A percentile compares a stretch with the other conserved stretches of the same genome.
phyloP scores from a whole-genome alignment of 352 stramenopile genomes.

The Globisporangium uncinulatum region DNA sequence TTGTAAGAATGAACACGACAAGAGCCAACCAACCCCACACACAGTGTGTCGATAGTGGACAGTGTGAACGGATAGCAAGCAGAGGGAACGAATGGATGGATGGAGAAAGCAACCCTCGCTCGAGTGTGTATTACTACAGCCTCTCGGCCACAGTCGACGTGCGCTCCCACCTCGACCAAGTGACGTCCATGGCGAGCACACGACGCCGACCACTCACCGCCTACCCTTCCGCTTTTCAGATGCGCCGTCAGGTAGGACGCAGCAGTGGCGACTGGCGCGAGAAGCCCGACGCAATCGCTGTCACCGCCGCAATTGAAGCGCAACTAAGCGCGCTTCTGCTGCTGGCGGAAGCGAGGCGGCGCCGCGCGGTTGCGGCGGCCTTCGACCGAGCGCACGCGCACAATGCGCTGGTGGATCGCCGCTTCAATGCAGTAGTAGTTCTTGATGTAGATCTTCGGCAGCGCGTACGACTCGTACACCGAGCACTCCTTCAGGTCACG shows the following conservation, averaged over 20 bases:
- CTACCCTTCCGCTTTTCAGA: neutral
- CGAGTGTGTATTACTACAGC: constrained; percentile 1
- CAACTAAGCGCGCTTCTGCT: constrained; percentile 17
- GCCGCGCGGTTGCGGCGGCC: constrained; percentile 92
- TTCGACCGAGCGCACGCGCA: constrained; percentile 94
- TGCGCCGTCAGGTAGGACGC: neutral
- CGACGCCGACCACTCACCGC: too few relatives aligned
- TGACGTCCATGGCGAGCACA: too few relatives aligned
- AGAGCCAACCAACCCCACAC: neutral
- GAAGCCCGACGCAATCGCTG: neutral
- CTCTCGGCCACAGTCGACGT: neutral
- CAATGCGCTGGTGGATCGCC: constrained; percentile 99
- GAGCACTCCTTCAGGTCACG: constrained; percentile 98
- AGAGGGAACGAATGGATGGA: neutral
- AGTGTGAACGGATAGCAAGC: neutral
- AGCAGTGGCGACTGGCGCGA: neutral
- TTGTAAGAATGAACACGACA: too few relatives aligned
- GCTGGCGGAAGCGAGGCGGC: constrained; percentile 80
- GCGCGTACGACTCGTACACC: constrained; percentile 98
- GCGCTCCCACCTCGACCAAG: neutral
- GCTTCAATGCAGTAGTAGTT: constrained; percentile 99
- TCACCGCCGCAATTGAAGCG: too few relatives aligned
- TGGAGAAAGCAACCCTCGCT: constrained; percentile 1
- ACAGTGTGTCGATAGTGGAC: neutral
- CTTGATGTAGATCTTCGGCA: constrained; percentile 99